phyloP scores from a whole-genome alignment of 1,284 basidiomycete species.

The Ganoderma lingzhi region DNA sequence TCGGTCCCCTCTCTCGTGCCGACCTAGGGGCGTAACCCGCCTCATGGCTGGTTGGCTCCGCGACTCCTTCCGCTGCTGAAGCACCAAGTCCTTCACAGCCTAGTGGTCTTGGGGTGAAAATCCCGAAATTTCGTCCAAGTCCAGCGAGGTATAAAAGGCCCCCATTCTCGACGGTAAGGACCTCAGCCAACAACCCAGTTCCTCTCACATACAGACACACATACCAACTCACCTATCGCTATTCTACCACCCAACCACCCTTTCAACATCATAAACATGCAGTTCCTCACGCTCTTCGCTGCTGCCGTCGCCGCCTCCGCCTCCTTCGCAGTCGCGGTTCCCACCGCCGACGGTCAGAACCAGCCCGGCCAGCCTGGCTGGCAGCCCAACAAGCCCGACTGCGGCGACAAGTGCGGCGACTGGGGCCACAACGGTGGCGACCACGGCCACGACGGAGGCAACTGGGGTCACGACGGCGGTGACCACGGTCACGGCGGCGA shows the following conservation, averaged over 20 bases:
- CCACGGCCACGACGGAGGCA: not conserved
- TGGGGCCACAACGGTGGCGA: not conserved
- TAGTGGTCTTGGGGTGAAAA: not conserved
- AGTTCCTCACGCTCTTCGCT: not conserved
- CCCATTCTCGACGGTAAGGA: not conserved
- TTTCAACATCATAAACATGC: not conserved
- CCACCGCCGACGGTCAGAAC: not conserved
- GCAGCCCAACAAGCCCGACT: not conserved
- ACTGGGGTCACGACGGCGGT: not conserved
- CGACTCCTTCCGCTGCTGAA: not conserved
- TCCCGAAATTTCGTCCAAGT: not conserved
- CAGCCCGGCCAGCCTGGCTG: not conserved
- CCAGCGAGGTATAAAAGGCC: slow-evolving; percentile 5
- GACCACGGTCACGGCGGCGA: not conserved
- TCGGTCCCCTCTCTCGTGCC: not conserved
- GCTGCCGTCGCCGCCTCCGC: not conserved
- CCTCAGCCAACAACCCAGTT: not conserved
- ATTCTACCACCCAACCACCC: not conserved
- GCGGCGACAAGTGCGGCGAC: not conserved
- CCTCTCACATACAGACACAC: not conserved
- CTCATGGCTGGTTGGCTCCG: not conserved
- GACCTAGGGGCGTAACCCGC: not conserved
- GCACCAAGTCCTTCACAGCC: not conserved
- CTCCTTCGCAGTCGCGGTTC: not conserved
- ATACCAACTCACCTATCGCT: not conserved